Evolutionary conservation across 177 flowering plant species (phyloP).

Genomic region (Telopea speciosissima): DNA sequence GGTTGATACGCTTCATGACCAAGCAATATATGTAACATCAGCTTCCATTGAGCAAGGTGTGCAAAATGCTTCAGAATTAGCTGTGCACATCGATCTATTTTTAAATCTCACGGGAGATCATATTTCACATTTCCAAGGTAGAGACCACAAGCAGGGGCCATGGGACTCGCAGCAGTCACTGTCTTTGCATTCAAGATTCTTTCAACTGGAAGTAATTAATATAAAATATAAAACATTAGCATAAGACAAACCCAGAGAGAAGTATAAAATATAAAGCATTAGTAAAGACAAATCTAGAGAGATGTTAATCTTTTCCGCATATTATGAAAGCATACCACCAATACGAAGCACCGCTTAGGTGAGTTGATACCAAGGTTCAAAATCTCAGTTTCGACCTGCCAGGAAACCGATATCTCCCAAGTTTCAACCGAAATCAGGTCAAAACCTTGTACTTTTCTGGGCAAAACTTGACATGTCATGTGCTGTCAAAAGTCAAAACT

Average conservation of each 20-base stretch:
- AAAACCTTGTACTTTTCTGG: too few species aligned
- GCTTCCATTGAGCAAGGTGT: background rate
- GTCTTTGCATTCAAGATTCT: constrained; percentile 73
- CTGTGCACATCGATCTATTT: background rate
- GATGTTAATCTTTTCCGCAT: background rate
- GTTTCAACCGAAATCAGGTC: too few species aligned
- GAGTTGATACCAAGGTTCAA: too few species aligned
- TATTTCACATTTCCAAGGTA: constrained; percentile 87
- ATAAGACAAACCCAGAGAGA: background rate
- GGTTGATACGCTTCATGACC: too few species aligned
- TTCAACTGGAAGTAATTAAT: constrained; percentile 43
- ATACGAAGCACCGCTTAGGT: too few species aligned
- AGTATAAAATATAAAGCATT: background rate
- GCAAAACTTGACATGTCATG: too few species aligned
- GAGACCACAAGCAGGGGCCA: constrained; percentile 96
- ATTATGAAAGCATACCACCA: background rate
- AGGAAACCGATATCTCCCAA: too few species aligned
- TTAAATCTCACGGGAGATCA: constrained; percentile 40
- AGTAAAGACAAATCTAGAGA: background rate
- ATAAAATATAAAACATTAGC: constrained; percentile 1
- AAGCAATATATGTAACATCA: too few species aligned
- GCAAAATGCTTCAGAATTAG: background rate
- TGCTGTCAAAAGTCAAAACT: too few species aligned
- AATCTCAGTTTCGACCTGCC: too few species aligned
- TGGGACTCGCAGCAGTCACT: constrained; percentile 68